A percentile compares a stretch with the other conserved stretches of the same genome.
Evolutionary conservation across 164 flowering plant genomes (phyloP).

Genomic region (Cinnamomum chago): DNA sequence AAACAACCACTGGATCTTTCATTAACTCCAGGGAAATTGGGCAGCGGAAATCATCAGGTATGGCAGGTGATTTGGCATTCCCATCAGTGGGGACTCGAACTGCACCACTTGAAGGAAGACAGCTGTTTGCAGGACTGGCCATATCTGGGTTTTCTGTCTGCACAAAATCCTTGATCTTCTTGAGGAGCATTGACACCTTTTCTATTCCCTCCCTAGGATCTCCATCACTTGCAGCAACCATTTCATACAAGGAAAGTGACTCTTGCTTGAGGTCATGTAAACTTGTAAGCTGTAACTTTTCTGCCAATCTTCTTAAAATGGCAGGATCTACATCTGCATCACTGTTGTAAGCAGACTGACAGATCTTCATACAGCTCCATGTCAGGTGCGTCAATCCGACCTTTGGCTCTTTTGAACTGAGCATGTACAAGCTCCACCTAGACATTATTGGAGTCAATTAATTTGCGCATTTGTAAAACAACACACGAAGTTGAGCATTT

Average conservation of each 20-base stretch:
- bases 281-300: conserved; percentile 57
- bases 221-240: conserved; percentile 63
- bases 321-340: conserved; percentile 41
- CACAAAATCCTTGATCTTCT: conserved; percentile 73
- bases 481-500: background rate
- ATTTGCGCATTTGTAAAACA: background rate
- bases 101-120: conserved; percentile 28
- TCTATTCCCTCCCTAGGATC: conserved; percentile 81
- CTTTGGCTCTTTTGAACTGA: conserved; percentile 86
- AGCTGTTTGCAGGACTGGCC: conserved; percentile 25
- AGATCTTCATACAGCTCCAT: conserved; percentile 61
- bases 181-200: conserved; percentile 72
- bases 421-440: conserved; percentile 89
- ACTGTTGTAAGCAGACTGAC: conserved; percentile 35
- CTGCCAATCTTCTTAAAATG: conserved; percentile 55
- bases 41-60: conserved; percentile 46
- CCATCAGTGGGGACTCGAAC: conserved; percentile 26
- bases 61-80: conserved; percentile 19
- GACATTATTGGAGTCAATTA: background rate
- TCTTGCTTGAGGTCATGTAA: conserved; percentile 76
- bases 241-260: conserved; percentile 78
- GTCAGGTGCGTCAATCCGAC: conserved; percentile 58
- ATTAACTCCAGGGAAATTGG: conserved; percentile 87
- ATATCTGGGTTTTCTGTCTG: conserved; percentile 60
- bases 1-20: conserved; percentile 36